Percentiles rank a stretch among this genome's conserved stretches.
Evolutionary conservation across 192 early-diverging fungal genomes (phyloP).

Genomic region (Dimargaris cristalligena): DNA sequence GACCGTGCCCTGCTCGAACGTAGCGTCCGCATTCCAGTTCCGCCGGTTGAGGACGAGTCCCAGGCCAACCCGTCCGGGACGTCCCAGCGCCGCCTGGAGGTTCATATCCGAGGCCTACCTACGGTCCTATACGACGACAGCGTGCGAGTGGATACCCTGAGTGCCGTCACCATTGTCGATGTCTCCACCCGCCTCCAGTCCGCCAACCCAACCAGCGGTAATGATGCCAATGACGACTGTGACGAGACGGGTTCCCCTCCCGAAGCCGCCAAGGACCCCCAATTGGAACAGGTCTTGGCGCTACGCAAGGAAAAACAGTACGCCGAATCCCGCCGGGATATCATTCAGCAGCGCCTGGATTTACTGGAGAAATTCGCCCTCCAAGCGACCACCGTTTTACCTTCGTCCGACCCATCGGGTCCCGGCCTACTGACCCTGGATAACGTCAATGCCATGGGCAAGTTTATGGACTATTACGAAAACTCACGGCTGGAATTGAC

Average conservation of each 20-base stretch:
- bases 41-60: not conserved
- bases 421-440: not conserved
- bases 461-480: not conserved
- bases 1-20: not conserved
- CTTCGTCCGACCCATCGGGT: not conserved
- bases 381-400: not conserved
- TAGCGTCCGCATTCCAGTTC: not conserved
- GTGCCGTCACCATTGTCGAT: not conserved
- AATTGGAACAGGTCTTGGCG: constrained; percentile 4
- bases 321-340: not conserved
- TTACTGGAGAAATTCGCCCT: not conserved
- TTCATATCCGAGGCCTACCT: not conserved
- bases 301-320: not conserved
- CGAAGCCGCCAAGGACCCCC: too few species aligned
- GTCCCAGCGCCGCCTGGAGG: not conserved
- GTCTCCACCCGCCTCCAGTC: not conserved
- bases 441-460: not conserved
- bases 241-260: too few species aligned
- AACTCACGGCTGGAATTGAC: not conserved
- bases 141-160: not conserved
- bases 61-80: not conserved
- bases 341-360: not conserved
- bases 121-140: not conserved
- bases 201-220: not conserved
- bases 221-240: too few species aligned